Evolutionary conservation across 495 filamentous ascomycete genomes (phyloP).

Genomic region (Tuber borchii): DNA sequence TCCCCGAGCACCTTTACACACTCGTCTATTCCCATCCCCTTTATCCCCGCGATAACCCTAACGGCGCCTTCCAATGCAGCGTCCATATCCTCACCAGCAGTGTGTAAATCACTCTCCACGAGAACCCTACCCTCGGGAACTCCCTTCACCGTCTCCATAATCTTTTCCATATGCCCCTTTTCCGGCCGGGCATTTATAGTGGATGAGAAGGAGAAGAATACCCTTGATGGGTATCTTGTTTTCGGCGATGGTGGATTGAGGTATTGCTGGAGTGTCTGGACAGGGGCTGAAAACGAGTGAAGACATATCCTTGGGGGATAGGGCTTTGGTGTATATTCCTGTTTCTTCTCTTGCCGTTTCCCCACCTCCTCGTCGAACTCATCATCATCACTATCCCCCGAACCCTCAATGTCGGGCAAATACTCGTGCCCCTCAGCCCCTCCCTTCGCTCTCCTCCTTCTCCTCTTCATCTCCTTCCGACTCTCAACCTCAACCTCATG

Average conservation of each 20-base stretch:
- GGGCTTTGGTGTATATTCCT: slow-evolving; percentile 47
- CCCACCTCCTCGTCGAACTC: slow-evolving; percentile 18
- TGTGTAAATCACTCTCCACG: slow-evolving; percentile 85
- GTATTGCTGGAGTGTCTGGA: slow-evolving; percentile 70
- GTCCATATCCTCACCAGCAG: slow-evolving; percentile 79
- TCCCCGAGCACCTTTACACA: slow-evolving; percentile 62
- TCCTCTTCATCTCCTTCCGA: slow-evolving; percentile 52
- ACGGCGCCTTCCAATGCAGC: slow-evolving; percentile 63
- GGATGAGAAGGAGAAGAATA: slow-evolving; percentile 85
- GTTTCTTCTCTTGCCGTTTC: slow-evolving; percentile 24
- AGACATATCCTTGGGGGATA: slow-evolving; percentile 89
- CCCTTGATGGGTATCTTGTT: slow-evolving; percentile 45
- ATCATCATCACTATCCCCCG: slow-evolving; percentile 34
- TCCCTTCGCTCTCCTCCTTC: slow-evolving; percentile 38
- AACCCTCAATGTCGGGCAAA: slow-evolving; percentile 44
- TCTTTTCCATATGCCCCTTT: slow-evolving; percentile 46
- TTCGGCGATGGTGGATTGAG: slow-evolving; percentile 64
- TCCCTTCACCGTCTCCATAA: slow-evolving; percentile 60
- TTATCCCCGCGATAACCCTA: slow-evolving; percentile 65
- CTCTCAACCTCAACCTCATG: slow-evolving; percentile 65
- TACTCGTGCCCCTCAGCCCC: slow-evolving; percentile 50
- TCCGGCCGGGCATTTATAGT: slow-evolving; percentile 65
- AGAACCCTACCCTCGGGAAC: slow-evolving; percentile 73
- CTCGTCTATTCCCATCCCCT: slow-evolving; percentile 67
- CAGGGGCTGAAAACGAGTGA: slow-evolving; percentile 84